Percentiles rank a stretch among this genome's conserved stretches.
phyloP scores from a whole-genome alignment of 768 basidiomycete species.

The Phaeolepiota aurea region DNA sequence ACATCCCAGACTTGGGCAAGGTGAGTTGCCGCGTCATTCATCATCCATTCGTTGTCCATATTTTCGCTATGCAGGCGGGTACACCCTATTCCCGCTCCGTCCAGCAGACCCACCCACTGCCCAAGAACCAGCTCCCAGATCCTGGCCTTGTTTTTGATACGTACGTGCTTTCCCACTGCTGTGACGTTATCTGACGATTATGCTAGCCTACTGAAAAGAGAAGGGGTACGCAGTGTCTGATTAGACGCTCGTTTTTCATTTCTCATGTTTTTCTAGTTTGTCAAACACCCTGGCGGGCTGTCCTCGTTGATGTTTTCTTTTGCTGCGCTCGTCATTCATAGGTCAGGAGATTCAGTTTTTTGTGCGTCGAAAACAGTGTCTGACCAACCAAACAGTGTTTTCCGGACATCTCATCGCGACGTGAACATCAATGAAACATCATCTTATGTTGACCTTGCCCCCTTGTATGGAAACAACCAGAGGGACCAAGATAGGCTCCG shows the following conservation, averaged over 20 bases:
- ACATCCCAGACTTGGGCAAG: constrained; percentile 64
- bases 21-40: constrained; percentile 10
- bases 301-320: constrained; percentile 78
- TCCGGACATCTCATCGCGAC: constrained; percentile 69
- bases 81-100: constrained; percentile 81
- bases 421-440: constrained; percentile 75
- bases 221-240: constrained; percentile 52
- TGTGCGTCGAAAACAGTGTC: not conserved
- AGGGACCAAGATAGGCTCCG: constrained; percentile 49
- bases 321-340: constrained; percentile 77
- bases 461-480: constrained; percentile 73
- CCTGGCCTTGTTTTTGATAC: constrained; percentile 76
- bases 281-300: constrained; percentile 69
- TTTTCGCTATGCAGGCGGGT: constrained; percentile 33
- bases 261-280: constrained; percentile 45
- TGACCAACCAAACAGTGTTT: constrained; percentile 42
- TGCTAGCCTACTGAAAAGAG: constrained; percentile 49
- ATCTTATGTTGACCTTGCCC: constrained; percentile 79
- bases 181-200: not conserved
- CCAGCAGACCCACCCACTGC: constrained; percentile 57
- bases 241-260: too few species aligned
- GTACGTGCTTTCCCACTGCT: constrained; percentile 18
- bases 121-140: constrained; percentile 66
- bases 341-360: constrained; percentile 23
- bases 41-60: not conserved